Evolutionary conservation across 192 early-diverging fungal species (phyloP).

Genomic region (Linnemannia elongata): DNA sequence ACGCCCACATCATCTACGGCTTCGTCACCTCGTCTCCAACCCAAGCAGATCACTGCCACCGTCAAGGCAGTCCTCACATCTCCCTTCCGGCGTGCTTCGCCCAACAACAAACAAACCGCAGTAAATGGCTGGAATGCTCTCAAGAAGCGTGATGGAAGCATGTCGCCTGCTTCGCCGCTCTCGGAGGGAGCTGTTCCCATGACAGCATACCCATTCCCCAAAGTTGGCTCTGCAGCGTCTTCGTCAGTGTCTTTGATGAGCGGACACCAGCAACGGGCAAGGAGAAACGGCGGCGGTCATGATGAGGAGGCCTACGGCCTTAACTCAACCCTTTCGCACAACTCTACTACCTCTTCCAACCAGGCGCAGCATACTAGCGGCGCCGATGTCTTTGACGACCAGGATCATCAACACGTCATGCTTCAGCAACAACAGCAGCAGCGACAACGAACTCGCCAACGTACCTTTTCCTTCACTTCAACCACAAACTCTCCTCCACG

Average conservation of each 20-base stretch:
- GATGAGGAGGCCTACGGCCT: neutral
- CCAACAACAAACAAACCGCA: constrained; percentile 4
- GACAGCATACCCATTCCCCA: constrained; percentile 28
- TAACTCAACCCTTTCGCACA: too few species aligned
- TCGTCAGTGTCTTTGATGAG: neutral
- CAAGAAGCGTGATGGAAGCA: neutral
- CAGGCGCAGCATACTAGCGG: neutral
- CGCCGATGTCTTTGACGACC: constrained; percentile 4
- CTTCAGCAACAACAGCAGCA: constrained; percentile 10
- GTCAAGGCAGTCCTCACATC: constrained; percentile 14
- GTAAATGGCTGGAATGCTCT: constrained; percentile 1
- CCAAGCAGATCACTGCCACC: constrained; percentile 4
- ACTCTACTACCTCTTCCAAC: neutral
- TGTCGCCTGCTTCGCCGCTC: constrained; percentile 22
- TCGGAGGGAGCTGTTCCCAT: neutral
- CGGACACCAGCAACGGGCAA: neutral
- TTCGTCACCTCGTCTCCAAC: neutral
- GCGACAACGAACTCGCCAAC: neutral
- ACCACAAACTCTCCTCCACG: neutral
- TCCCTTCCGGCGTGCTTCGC: constrained; percentile 7
- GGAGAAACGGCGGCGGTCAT: neutral
- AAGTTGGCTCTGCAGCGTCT: neutral
- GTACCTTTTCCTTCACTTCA: constrained; percentile 4
- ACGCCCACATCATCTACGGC: neutral
- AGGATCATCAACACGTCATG: neutral